Evolutionary conservation across 176 grass and related monocot genomes (phyloP).

Genomic region (Zea luxurians): DNA sequence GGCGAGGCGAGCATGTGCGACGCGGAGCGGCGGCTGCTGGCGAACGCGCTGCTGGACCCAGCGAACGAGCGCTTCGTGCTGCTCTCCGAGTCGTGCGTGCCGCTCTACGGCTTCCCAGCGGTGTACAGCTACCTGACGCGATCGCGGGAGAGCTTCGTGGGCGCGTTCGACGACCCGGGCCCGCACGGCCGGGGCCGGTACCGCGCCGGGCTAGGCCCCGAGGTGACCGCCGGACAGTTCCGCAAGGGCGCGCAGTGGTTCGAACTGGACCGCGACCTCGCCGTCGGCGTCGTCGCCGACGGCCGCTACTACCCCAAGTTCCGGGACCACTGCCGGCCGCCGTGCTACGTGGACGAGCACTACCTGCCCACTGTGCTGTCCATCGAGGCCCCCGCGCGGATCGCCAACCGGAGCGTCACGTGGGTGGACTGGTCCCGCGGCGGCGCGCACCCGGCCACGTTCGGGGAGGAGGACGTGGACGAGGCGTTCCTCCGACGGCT

Average conservation of each 20-base stretch:
- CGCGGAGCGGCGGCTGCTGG: slow-evolving; percentile 65
- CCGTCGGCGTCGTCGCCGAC: slow-evolving; percentile 45
- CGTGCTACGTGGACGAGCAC: slow-evolving; percentile 74
- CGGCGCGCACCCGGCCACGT: slow-evolving; percentile 69
- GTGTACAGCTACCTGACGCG: slow-evolving; percentile 49
- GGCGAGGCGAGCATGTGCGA: slow-evolving; percentile 54
- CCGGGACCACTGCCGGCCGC: slow-evolving; percentile 30
- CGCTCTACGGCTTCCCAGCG: slow-evolving; percentile 43
- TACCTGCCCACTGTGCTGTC: slow-evolving; percentile 66
- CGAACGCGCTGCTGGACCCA: slow-evolving; percentile 69
- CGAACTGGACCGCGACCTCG: slow-evolving; percentile 46
- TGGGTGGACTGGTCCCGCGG: slow-evolving; percentile 80
- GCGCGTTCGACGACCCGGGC: slow-evolving; percentile 54
- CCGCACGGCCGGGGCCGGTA: slow-evolving; percentile 57
- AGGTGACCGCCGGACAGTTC: slow-evolving; percentile 39
- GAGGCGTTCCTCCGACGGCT: slow-evolving; percentile 39
- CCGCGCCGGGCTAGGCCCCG: slow-evolving; percentile 36
- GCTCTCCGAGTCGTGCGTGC: slow-evolving; percentile 68
- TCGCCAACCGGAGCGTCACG: slow-evolving; percentile 52
- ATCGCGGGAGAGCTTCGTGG: slow-evolving; percentile 52
- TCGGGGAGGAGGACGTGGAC: slow-evolving; percentile 36
- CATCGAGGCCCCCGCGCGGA: slow-evolving; percentile 2
- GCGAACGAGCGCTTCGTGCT: slow-evolving; percentile 70
- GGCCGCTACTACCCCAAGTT: slow-evolving; percentile 61
- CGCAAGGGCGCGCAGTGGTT: slow-evolving; percentile 85